Base-by-base conservation (phyloP, 768 basidiomycete species). In the Mycena latifolia region DNA sequence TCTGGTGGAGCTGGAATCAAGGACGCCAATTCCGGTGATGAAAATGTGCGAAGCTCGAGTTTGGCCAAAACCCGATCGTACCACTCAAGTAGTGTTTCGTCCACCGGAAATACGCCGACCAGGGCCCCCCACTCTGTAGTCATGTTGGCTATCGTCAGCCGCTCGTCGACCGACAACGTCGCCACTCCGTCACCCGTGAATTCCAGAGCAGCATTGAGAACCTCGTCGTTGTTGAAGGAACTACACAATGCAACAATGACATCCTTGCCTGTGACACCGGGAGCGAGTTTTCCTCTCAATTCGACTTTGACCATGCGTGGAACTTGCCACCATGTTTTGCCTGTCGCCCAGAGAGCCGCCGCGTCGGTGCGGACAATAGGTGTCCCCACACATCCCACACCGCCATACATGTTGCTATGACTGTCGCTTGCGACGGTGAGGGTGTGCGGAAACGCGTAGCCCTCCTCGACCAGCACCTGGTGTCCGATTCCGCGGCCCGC, bases 121-220 rank as follows among this genome's bases (percentile, higher is more conserved):
- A 99, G 86, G 3, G 98, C 98, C 47, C 98, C 98, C 98, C 98
- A 99, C 78, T 99, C 98, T 31, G 98, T 99, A 7, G 98, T 99
- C 98, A 99, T 99, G 78, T 99, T 99, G n/a, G 96, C 84, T 70
- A 99, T 99, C 0, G 97, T 96, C 50, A 99, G 84, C 45, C 98
- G 88, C 71, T 99, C 96, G 74, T 99, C 97, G 59, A 99, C 86
- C 5, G 88, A 79, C 53, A 99, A 82, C 20, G 88, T 84, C 20
- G 86, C 74, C 12, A 98, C 85, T 27, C 98, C 98, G 35, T 93
- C 90, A 14, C 98, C 98, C 0, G 91, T 89, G 77, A 99, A 99
- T 77, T 99, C 98, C 77, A 99, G 90, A 2, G 96, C 98, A 28
- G 93, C 92, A 73, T 99, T 99, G 51, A 99, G 85, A 3, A 99